Base-by-base conservation (phyloP, 2,329 filamentous ascomycete genomes). In the Sphaerulina musiva region DNA sequence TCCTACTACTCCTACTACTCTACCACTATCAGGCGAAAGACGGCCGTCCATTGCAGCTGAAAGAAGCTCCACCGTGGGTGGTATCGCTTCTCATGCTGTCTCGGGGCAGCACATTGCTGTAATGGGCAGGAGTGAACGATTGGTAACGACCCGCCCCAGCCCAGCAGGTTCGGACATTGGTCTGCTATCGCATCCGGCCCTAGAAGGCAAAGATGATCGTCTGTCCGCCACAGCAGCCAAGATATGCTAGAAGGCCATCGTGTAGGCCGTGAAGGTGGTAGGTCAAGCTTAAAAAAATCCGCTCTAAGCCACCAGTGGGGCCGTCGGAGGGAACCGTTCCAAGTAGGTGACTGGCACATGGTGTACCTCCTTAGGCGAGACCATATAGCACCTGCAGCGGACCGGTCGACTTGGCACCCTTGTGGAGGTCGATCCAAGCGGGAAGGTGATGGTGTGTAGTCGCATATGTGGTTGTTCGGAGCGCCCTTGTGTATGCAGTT, bases 171-270 rank as follows among this genome's bases (percentile, higher is more conserved):
- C 45, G 51, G 40, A 49, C 32, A 54, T 38, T 29, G 48, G 45
- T 44, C 44, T 54, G 51, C 51, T 47, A 45, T 54, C 51, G 45
- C 23, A 44, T 12, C 20, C 20, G 20, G 20, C 20, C 20, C 26
- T 29, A 4, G 26, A 20, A 2, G 20, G 11, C 20, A 29, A 7
- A 47, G 42, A 43, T 23, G 54, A 53, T 50, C 46, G 50, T 56
- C 50, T 50, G 50, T 44, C 49, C 54, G 48, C 54, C 54, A 49
- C 54, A 43, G 42, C 47, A 49, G 54, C 54, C 49, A 52, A 56
- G 51, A 48, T 14, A 23, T 31, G 42, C 42, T 44, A 44, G 42
- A 44, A 44, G 17, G 17, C 42, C 17, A 29, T 44, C 42, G 26
- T 44, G 42, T 20, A 44, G 42, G 20, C 4, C 42, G 20, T 20